phyloP scores from a whole-genome alignment of 2,329 filamentous ascomycete genomes.

The Cladosporium sp. region DNA sequence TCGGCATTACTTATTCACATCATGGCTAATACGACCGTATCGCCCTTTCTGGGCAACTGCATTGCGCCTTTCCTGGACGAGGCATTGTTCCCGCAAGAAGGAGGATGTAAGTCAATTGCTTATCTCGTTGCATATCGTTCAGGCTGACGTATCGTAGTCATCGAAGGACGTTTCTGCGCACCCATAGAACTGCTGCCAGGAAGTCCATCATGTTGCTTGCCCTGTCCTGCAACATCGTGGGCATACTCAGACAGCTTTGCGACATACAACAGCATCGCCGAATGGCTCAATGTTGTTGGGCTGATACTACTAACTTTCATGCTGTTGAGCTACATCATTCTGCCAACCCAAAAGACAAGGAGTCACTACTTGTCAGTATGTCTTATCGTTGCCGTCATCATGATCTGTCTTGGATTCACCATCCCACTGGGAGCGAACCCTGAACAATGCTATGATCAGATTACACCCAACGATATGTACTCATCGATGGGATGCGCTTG shows the following conservation, averaged over 20 bases:
- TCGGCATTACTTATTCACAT: background rate
- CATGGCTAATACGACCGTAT: constrained; percentile 16
- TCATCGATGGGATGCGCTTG: constrained; percentile 79
- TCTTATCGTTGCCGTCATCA: constrained; percentile 70
- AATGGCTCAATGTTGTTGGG: constrained; percentile 78
- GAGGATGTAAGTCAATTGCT: constrained; percentile 63
- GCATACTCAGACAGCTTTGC: constrained; percentile 60
- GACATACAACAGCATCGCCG: constrained; percentile 63
- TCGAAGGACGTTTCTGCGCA: constrained; percentile 60
- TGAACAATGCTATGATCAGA: constrained; percentile 80
- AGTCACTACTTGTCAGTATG: constrained; percentile 93
- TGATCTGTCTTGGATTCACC: constrained; percentile 91
- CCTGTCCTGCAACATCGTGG: constrained; percentile 85
- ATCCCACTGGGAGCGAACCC: constrained; percentile 79
- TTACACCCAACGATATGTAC: constrained; percentile 92
- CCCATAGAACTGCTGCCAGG: constrained; percentile 43
- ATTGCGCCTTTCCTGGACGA: constrained; percentile 69
- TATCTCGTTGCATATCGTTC: background rate
- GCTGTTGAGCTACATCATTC: constrained; percentile 72
- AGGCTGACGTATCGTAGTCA: constrained; percentile 47
- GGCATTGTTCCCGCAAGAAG: constrained; percentile 56
- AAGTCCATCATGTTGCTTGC: constrained; percentile 73
- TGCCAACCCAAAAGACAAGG: constrained; percentile 86
- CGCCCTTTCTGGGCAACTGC: constrained; percentile 46
- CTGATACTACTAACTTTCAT: constrained; percentile 73